Base-by-base conservation (phyloP, 306 rosid species). In the Cotoneaster glaucophyllus region DNA sequence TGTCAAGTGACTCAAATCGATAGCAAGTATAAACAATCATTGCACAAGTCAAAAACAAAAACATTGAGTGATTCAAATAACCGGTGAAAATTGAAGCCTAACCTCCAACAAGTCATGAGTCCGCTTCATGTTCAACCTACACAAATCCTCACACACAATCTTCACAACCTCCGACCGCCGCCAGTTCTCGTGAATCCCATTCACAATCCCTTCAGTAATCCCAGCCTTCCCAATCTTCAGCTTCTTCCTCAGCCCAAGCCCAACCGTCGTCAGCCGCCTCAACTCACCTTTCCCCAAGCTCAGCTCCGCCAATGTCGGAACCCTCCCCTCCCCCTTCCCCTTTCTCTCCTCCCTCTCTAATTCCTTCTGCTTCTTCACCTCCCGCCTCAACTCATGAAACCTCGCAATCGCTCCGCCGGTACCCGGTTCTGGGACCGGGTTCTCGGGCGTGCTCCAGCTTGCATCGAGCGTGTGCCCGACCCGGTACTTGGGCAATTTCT, bases 41-140 rank as follows among this genome's bases (percentile, higher is more conserved):
- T 69, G 53, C 71, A 67, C 39, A 39, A 67, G 24, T 25, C 1
- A n/a, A 7, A 67, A 54, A 21, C 31, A 7, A 19, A 50, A 29
- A 10, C 4, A 45, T 5, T 11, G 22, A 5, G 3, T 7, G 21
- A 4, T 4, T 5, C 17, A 75, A 67, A 13, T 50, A 61, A 61
- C 11, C 4, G 39, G 29, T 53, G 41, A 65, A 58, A 22, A 24
- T 8, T 18, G 2, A 48, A 59, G 32, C 52, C 85, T 76, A 73
- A 94, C 98, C 98, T 94, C 97, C 85, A 94, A 77, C 73, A 94
- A 77, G 34, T 94, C 96, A 84, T 94, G 98, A 31, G 96, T 94
- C 82, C 95, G 85, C 86, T 89, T 92, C 97, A 94, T 94, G 88
- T 94, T 94, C 77, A 86, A 45, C 75, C 81, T 86, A 52, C 85